Conservation (phyloP, 768 basidiomycete species). For the Cyclocybe aegerita region DNA sequence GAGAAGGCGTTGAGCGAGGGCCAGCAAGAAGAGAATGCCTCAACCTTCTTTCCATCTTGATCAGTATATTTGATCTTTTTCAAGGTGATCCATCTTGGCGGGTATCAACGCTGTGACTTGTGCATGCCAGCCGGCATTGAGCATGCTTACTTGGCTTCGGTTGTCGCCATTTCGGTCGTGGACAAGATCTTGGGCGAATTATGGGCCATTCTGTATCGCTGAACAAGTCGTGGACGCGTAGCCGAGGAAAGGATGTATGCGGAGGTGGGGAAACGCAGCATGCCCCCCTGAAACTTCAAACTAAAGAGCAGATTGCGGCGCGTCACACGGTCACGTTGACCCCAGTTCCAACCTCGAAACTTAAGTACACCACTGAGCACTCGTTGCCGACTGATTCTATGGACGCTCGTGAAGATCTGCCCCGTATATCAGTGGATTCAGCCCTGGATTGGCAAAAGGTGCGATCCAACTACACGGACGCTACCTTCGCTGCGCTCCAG, state of each 20-base stretch:
- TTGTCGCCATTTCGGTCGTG: constrained; percentile 45
- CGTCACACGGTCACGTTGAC: not conserved
- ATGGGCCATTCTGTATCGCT: constrained; percentile 12
- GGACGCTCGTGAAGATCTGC: constrained; percentile 42
- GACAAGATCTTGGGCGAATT: constrained; percentile 51
- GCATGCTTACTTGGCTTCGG: constrained; percentile 57
- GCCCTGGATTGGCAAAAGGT: constrained; percentile 68
- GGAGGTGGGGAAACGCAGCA: not conserved
- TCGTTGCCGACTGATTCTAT: constrained; percentile 15
- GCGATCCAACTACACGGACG: constrained; percentile 47
- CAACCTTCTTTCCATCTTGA: constrained; percentile 71
- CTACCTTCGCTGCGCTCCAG: constrained; percentile 46
- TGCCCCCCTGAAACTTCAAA: not conserved
- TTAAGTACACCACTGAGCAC: no score
- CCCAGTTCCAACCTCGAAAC: not conserved
- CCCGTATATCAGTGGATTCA: constrained; percentile 61
- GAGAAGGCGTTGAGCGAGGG: not conserved
- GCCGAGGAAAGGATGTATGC: constrained; percentile 1
- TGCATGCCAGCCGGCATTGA: not conserved
- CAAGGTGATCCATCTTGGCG: constrained; percentile 76
- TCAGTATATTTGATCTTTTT: constrained; percentile 83
- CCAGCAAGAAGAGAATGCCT: not conserved
- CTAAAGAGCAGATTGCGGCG: not conserved
- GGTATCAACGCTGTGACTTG: not conserved
- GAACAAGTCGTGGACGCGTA: not conserved